Evolutionary conservation across 805 yeast genomes (phyloP).

Genomic region (Komagataella pseudopastoris): DNA sequence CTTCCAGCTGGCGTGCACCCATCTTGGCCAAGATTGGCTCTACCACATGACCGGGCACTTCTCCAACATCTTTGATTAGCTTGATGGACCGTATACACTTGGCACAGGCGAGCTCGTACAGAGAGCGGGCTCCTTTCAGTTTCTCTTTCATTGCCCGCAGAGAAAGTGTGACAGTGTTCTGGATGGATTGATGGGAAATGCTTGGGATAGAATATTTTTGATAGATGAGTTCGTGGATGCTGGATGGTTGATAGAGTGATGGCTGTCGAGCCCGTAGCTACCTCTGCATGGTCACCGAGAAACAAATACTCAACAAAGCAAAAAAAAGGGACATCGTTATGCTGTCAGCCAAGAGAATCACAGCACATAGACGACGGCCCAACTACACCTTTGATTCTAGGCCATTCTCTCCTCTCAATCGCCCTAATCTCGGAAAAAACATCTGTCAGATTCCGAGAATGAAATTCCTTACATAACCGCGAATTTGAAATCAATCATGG

Average conservation of each 20-base stretch:
- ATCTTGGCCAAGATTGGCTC: conserved; percentile 31
- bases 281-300: no score
- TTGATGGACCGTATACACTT: conserved; percentile 18
- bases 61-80: conserved; percentile 18
- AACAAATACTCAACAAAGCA: no score
- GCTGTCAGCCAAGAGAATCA: no score
- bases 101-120: conserved; percentile 13
- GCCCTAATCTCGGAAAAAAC: no score
- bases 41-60: conserved; percentile 28
- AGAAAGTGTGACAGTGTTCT: no score
- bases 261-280: not conserved
- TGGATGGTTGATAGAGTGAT: not conserved
- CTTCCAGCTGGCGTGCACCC: conserved; percentile 26
- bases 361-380: no score
- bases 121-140: conserved; percentile 9
- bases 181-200: not conserved
- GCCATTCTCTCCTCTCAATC: no score
- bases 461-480: not conserved
- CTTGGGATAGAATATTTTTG: not conserved
- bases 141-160: not conserved
- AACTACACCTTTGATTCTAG: no score
- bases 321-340: no score
- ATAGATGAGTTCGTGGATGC: not conserved
- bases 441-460: not conserved
- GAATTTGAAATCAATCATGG: not conserved